Percentiles rank a stretch among this genome's conserved stretches.
phyloP scores from a whole-genome alignment of 164 flowering plant species.

The Vitis riparia region DNA sequence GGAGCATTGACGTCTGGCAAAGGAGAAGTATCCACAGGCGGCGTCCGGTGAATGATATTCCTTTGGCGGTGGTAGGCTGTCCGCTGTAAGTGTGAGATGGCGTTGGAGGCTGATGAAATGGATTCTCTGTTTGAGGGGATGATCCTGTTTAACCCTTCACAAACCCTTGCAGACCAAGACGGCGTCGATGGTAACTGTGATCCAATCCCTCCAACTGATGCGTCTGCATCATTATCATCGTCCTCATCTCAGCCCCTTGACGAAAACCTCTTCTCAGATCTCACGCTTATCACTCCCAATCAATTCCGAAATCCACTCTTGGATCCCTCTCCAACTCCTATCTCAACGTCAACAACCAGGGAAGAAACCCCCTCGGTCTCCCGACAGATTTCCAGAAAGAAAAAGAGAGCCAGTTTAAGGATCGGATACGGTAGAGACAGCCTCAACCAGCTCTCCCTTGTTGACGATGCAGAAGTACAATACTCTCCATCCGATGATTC shows the following conservation, averaged over 20 bases:
- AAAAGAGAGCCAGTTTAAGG: slow-evolving; percentile 51
- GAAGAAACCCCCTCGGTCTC: slow-evolving; percentile 1
- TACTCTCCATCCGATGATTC: background rate
- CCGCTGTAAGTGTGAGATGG: background rate
- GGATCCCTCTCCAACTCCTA: background rate
- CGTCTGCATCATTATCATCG: background rate
- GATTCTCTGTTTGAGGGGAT: slow-evolving; percentile 79
- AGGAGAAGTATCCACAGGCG: no score
- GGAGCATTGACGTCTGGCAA: no score
- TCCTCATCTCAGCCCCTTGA: slow-evolving; percentile 47
- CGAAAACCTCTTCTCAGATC: slow-evolving; percentile 81
- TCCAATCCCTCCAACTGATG: background rate
- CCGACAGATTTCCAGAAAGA: slow-evolving; percentile 53
- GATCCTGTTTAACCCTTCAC: slow-evolving; percentile 55
- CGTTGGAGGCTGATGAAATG: slow-evolving; percentile 42
- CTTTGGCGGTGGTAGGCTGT: background rate
- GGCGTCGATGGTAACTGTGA: background rate
- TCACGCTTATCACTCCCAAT: slow-evolving; percentile 44
- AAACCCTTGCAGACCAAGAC: slow-evolving; percentile 8
- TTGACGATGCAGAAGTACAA: no score
- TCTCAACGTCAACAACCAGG: background rate
- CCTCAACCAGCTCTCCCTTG: background rate
- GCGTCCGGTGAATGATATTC: background rate
- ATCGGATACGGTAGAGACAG: slow-evolving; percentile 68
- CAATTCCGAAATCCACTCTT: slow-evolving; percentile 4